Evolutionary conservation across 129 eudicot genomes (phyloP), one percentile per base, ranked within the genome.

Genomic region (Cynara cardunculus): DNA sequence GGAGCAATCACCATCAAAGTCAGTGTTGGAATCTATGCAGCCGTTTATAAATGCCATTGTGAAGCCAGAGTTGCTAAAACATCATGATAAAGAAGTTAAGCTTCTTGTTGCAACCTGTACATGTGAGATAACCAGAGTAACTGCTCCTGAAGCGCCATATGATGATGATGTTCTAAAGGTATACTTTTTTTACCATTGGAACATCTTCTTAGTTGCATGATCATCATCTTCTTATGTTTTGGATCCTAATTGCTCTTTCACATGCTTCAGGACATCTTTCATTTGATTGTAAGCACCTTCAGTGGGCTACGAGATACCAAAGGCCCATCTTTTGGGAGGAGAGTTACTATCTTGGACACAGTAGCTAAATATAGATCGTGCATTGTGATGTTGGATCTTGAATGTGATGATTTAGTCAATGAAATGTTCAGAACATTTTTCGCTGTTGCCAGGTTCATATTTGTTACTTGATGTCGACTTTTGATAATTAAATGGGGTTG

Each of bases 81-180:
- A 95, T 87, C 93, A 85, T 69, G 99, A 95, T 68, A 89, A 88
- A 80, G 99, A 95, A 74, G 93, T 95, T 64, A 95, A 89, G 84
- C 99, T 95, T 76, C 88, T 90, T 82, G 97, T 92, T 73, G 97
- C 99, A 53, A 76, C 97, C 5, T 92, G 99, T 83, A 83, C 90
- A 32, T 95, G 99, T 81, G 99, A 95, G 87, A 90, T 95, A 53
- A 92, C 97, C 67, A 84, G 99, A 78, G 89, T 95, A 25, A 95
- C 99, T 80, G 99, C 99, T 69, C 99, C 99, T 9, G 99, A 92
- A 79, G 94, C 97, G 18, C 99, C 99, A 46, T 95, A 92, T 27
- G 92, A 85, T 53, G 99, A 95, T 83, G 94, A 89, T 26, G 78
- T 92, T 68, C 71, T 95, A 53, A 95, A 95, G 99, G 99, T 92